Base-by-base conservation (phyloP, 371 early-diverging fungal species). In the Rhizopus arrhizus region DNA sequence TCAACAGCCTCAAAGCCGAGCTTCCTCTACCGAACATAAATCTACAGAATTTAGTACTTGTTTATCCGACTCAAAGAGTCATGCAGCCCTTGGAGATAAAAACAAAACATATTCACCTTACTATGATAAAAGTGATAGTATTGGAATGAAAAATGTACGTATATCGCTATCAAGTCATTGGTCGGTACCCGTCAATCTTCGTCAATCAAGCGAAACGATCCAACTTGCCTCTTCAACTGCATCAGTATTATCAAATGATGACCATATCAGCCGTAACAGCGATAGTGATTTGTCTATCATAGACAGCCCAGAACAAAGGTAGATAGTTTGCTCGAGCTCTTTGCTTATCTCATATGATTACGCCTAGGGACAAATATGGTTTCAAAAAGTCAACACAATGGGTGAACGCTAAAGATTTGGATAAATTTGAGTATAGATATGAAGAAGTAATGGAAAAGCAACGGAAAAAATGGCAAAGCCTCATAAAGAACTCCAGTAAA, bases 371-470 rank as follows among this genome's bases (percentile, higher is more conserved):
- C 64, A 64, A 66, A 33, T 88, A 87, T 62, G 89, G 89, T 12
- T 89, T 89, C 66, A 81, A 74, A 60, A 79, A 77, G 42, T 77
- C 80, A 28, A 74, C 77, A 5, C 82, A 83, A 66, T 84, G 83
- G 81, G 62, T 86, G 16, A 68, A 74, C 0, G 50, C 72, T 15
- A 70, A 77, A 8, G 72, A 80, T 31, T 66, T 84, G 47, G 62
- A 70, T 13, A 69, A 75, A 40, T 85, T 87, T 68, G 86, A 86
- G 47, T 55, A 65, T 10, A 60, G 69, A 5, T 87, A 88, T 60
- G 68, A 78, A 47, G 70, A 73, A 32, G 74, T 81, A 36, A 67
- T 80, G 51, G 74, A 71, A 49, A 65, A 76, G 32, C 82, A 86
- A 49, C 59, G 72, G 12, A 64, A 69, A 46, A 77, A 81, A 42